Percentiles rank a stretch among this genome's conserved stretches.
Evolutionary conservation across 768 basidiomycete species (phyloP).

Genomic region (Xerocomellus intermedius): DNA sequence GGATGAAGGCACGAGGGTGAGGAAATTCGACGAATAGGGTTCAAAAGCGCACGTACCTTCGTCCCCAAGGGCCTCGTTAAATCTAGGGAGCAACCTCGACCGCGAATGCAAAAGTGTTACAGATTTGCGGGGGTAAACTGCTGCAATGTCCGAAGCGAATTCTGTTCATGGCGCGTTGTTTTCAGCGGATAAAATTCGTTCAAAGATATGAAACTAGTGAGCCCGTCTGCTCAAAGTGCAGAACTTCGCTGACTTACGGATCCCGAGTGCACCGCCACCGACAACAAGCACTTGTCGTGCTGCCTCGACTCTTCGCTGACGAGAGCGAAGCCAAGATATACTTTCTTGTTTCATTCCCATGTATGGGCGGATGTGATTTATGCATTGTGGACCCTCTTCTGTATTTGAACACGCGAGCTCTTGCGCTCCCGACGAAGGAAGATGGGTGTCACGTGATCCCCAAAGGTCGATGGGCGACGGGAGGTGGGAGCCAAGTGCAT

Average conservation of each 20-base stretch:
- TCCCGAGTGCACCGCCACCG: slow-evolving; percentile 72
- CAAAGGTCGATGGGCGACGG: slow-evolving; percentile 57
- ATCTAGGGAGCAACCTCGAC: slow-evolving; percentile 49
- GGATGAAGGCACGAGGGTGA: neutral
- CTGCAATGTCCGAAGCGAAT: slow-evolving; percentile 62
- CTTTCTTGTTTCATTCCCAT: slow-evolving; percentile 48
- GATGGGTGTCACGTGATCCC: slow-evolving; percentile 24
- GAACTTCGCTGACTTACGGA: slow-evolving; percentile 50
- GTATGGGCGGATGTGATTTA: slow-evolving; percentile 19
- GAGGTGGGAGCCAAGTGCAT: slow-evolving; percentile 60
- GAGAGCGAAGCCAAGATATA: slow-evolving; percentile 48
- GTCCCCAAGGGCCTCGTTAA: slow-evolving; percentile 50
- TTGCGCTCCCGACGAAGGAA: neutral
- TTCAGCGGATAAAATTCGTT: neutral
- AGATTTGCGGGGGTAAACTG: slow-evolving; percentile 47
- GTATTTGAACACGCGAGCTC: neutral
- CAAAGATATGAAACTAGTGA: neutral
- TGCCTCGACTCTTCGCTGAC: slow-evolving; percentile 46
- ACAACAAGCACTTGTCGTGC: slow-evolving; percentile 58
- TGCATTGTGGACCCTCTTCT: neutral
- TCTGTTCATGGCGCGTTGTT: slow-evolving; percentile 36
- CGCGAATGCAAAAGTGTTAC: slow-evolving; percentile 65
- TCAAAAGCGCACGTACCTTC: slow-evolving; percentile 40
- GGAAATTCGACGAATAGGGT: neutral
- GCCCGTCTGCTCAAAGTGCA: neutral